A percentile compares a stretch with the other conserved stretches of the same genome.
Conservation (phyloP, 805 yeast species). For the Vanderwaltozyma verrucispora region DNA sequence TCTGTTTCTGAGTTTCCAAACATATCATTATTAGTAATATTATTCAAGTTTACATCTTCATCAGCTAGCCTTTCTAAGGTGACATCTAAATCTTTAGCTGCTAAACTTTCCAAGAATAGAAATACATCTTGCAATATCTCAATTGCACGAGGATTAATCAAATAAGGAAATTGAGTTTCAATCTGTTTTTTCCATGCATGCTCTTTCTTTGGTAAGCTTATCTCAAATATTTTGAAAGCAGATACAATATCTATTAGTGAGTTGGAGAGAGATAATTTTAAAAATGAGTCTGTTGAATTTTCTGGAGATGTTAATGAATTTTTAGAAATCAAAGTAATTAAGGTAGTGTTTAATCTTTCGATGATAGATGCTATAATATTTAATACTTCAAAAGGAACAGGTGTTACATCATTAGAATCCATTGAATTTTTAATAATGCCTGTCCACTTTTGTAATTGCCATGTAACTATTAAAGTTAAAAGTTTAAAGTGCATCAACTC, state of each 20-base stretch:
- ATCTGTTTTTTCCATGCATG: constrained; percentile 13
- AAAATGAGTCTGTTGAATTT: constrained; percentile 1
- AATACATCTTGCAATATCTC: constrained; percentile 13
- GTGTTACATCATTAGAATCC: neutral
- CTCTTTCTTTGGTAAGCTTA: constrained; percentile 19
- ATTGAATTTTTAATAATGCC: constrained; percentile 11
- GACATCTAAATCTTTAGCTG: constrained; percentile 14
- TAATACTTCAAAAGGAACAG: neutral
- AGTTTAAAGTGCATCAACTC: constrained; percentile 18
- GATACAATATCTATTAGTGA: constrained; percentile 18
- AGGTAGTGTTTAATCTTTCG: constrained; percentile 8
- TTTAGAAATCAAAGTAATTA: constrained; percentile 3
- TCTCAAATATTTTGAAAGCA: constrained; percentile 21
- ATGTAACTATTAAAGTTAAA: constrained; percentile 17
- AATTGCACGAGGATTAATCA: constrained; percentile 6
- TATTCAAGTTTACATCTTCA: constrained; percentile 21
- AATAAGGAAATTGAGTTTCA: constrained; percentile 8
- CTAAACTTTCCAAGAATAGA: constrained; percentile 19
- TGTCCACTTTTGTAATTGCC: constrained; percentile 25
- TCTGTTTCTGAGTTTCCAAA: constrained; percentile 14
- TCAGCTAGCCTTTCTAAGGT: constrained; percentile 16
- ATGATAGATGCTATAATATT: constrained; percentile 7
- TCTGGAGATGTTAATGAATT: constrained; percentile 1
- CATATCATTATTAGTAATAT: constrained; percentile 4
- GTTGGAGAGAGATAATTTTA: constrained; percentile 14